phyloP scores from a whole-genome alignment of 2,329 filamentous ascomycete genomes.

The Plenodomus biglobosus region DNA sequence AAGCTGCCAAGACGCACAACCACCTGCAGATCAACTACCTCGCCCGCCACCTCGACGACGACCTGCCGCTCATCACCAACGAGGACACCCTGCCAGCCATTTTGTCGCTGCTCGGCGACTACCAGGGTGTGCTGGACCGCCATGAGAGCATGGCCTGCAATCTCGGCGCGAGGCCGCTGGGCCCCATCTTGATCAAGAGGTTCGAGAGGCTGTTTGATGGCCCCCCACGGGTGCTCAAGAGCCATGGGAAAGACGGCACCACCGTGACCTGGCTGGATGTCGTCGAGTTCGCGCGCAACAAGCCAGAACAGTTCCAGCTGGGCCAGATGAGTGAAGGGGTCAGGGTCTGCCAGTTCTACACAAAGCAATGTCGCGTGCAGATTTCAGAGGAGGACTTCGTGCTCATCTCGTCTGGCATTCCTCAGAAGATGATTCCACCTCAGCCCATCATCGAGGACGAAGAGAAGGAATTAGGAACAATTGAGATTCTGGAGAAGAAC shows the following conservation, averaged over 20 bases:
- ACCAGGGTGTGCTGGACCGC: conserved; percentile 80
- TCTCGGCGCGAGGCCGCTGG: conserved; percentile 78
- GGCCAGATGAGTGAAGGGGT: conserved; percentile 68
- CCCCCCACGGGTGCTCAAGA: conserved; percentile 68
- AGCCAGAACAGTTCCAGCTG: conserved; percentile 75
- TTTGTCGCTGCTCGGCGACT: conserved; percentile 71
- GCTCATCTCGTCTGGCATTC: conserved; percentile 77
- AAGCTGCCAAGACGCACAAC: conserved; percentile 58
- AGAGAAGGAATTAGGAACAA: conserved; percentile 77
- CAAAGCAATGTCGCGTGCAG: conserved; percentile 79
- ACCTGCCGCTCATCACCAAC: conserved; percentile 62
- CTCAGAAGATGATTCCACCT: conserved; percentile 78
- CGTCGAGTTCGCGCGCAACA: conserved; percentile 78
- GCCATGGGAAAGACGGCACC: conserved; percentile 60
- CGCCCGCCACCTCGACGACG: conserved; percentile 62
- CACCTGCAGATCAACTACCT: conserved; percentile 70
- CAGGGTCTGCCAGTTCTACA: conserved; percentile 77
- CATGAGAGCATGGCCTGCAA: conserved; percentile 87
- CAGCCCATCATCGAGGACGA: conserved; percentile 85
- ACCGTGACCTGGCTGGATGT: conserved; percentile 81
- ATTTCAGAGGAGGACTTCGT: conserved; percentile 88
- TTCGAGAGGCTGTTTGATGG: conserved; percentile 86
- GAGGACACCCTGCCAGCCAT: conserved; percentile 75
- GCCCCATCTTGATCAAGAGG: conserved; percentile 79
- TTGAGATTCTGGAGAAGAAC: conserved; percentile 81